phyloP scores from a whole-genome alignment of 2,329 filamentous ascomycete genomes.

The Sporothrix euskadiensis region DNA sequence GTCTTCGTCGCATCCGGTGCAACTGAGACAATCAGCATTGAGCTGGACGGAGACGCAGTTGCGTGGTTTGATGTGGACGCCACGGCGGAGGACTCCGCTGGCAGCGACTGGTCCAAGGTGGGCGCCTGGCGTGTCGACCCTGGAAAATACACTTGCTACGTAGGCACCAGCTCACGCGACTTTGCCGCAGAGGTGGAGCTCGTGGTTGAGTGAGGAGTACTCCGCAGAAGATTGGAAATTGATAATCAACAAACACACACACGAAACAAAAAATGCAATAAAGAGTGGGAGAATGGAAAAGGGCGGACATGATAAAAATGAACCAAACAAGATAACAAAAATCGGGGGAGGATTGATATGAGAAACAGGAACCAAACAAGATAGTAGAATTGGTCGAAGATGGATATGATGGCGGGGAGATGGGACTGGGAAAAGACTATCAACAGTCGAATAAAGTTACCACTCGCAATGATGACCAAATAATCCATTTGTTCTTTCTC shows the following conservation, averaged over 20 bases:
- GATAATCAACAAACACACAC: not conserved
- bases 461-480: not conserved
- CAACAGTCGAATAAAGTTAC: not conserved
- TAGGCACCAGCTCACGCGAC: slow-evolving; percentile 30
- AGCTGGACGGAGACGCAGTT: not conserved
- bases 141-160: slow-evolving; percentile 27
- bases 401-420: too few species aligned
- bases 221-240: not conserved
- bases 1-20: slow-evolving; percentile 19
- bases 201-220: slow-evolving; percentile 13
- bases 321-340: not conserved
- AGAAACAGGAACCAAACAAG: not conserved
- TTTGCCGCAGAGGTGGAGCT: slow-evolving; percentile 15
- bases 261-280: not conserved
- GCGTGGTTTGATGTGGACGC: slow-evolving; percentile 30
- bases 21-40: not conserved
- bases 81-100: not conserved
- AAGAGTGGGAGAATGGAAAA: too few species aligned
- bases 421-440: not conserved
- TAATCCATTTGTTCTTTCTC: not conserved
- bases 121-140: slow-evolving; percentile 31
- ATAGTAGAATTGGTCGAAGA: not conserved
- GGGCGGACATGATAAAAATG: not conserved
- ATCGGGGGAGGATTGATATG: not conserved
- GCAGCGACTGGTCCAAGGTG: not conserved